Evolutionary conservation across 805 yeast genomes (phyloP), one percentile per base, ranked within the genome.

Genomic region (Pichia scutulata): DNA sequence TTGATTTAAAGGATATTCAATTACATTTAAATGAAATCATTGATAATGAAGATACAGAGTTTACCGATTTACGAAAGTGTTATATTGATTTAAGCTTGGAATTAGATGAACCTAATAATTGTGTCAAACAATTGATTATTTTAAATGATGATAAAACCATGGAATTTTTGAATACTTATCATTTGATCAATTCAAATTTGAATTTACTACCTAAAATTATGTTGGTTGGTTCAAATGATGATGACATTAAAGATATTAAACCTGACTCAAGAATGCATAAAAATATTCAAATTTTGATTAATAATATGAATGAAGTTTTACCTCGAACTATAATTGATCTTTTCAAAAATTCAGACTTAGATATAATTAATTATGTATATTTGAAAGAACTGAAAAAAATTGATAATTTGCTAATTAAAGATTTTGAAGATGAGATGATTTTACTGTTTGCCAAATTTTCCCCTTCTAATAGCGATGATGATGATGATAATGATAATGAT

Each of bases 341-440:
- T 24, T 71, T 88, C 60, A 60, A 71, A 18, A 55, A 67, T 1
- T 58, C 70, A 1, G 66, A 69, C 1, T 60, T 82, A 36, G 70
- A 77, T 30, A 67, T 77, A 26, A 66, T 89, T 7, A 76, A 78
- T 45, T 89, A 79, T 57, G 66, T 86, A 21, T 87, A 86, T 57
- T 66, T 93, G 42, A 83, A 82, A 51, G 70, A 71, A 55, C 67
- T 89, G n/a, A 72, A 75, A 13, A 61, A 64, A 24, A 66, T 70
- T 3, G 95, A 89, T 58, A 78, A 80, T 33, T 71, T 75, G 33
- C 60, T 80, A 45, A 73, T 78, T 4, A 70, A 71, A 21, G 73
- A 74, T 10, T 81, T 77, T 57, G 95, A 89, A 49, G 81, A 88
- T 57, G 77, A 82, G 43, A 73, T 85, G 65, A 77, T 90, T 12